Conservation (phyloP, 257 asterid species). For the Misopates orontium region DNA sequence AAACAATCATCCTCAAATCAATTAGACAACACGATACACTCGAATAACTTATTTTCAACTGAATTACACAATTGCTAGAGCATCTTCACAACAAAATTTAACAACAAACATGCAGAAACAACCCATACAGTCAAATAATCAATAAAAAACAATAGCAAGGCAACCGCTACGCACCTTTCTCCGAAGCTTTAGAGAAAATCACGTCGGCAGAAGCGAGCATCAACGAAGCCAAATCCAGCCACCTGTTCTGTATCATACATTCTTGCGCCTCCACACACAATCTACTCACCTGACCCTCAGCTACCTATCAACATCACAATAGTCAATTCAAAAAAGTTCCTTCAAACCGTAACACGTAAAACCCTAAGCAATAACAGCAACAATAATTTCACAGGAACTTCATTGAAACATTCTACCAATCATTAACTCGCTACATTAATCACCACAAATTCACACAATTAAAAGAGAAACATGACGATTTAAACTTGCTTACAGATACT, state of each 20-base stretch:
- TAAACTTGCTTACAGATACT: too few relatives aligned
- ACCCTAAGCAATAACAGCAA: not conserved
- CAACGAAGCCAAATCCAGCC: conserved; percentile 84
- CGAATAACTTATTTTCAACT: too few relatives aligned
- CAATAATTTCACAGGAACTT: too few relatives aligned
- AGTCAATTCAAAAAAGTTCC: not conserved
- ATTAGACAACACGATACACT: too few relatives aligned
- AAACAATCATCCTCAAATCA: conserved; percentile 15
- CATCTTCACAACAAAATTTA: not conserved
- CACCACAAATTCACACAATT: too few relatives aligned
- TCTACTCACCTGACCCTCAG: conserved; percentile 79
- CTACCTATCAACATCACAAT: conserved; percentile 50
- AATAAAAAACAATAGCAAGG: not conserved
- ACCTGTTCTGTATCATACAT: conserved; percentile 58
- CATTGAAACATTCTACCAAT: too few relatives aligned
- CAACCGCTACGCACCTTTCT: conserved; percentile 55
- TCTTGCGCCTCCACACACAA: conserved; percentile 81
- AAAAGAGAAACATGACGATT: too few relatives aligned
- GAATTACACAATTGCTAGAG: not conserved
- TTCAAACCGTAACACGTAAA: not conserved
- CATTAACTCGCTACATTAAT: too few relatives aligned
- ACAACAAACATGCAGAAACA: not conserved
- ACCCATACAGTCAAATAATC: not conserved
- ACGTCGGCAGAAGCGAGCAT: conserved; percentile 89
- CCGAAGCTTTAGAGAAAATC: conserved; percentile 81